Conservation (phyloP, 257 asterid genomes). For the Capsicum pubescens region DNA sequence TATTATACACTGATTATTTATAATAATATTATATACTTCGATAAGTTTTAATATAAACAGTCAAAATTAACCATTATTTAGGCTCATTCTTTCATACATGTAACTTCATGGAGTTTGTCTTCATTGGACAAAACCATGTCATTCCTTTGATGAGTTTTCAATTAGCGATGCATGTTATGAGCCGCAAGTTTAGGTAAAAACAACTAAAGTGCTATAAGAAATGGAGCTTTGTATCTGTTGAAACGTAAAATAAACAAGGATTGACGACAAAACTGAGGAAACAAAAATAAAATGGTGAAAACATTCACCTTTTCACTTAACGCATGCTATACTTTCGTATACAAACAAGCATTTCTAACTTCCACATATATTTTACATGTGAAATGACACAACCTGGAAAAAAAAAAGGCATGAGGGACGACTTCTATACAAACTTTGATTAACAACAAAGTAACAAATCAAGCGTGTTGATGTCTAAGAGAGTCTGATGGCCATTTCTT, state of each 20-base stretch:
- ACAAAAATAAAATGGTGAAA: background rate
- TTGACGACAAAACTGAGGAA: background rate
- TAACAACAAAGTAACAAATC: slow-evolving; percentile 12
- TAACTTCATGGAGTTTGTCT: background rate
- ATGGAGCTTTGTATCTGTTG: background rate
- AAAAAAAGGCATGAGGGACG: background rate
- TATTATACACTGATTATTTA: too few species aligned
- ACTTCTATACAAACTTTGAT: background rate
- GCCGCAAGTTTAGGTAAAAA: background rate
- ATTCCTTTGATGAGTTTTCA: background rate
- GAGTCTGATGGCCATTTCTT: slow-evolving; percentile 91
- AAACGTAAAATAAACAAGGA: background rate
- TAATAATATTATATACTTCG: too few species aligned
- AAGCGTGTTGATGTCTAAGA: slow-evolving; percentile 45
- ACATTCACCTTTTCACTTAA: background rate
- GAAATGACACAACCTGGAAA: background rate
- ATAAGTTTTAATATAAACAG: background rate
- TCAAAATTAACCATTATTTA: background rate
- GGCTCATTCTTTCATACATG: background rate
- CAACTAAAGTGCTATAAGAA: background rate
- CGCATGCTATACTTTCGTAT: background rate
- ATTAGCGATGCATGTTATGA: background rate
- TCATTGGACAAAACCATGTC: background rate
- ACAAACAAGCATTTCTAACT: slow-evolving; percentile 1
- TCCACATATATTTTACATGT: slow-evolving; percentile 25